Evolutionary conservation across 2,329 filamentous ascomycete species (phyloP).

Genomic region (Pseudogymnoascus sp.): DNA sequence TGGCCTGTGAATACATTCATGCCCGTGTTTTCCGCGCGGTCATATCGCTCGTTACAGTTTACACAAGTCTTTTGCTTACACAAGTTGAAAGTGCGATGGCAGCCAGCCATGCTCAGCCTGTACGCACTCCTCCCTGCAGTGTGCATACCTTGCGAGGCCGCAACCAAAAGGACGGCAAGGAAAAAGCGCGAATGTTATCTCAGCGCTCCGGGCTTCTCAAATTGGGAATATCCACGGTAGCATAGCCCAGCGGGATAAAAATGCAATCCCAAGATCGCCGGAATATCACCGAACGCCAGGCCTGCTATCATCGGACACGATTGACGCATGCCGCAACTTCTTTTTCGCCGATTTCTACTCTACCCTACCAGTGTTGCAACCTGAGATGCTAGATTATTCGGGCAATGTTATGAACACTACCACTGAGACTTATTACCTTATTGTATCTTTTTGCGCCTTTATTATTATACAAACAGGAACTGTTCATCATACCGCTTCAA

Average conservation of each 20-base stretch:
- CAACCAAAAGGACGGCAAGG: not conserved
- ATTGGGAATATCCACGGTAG: slow-evolving; percentile 3
- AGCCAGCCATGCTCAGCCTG: slow-evolving; percentile 11
- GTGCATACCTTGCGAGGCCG: not conserved
- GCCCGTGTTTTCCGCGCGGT: too few species aligned
- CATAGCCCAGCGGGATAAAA: slow-evolving; percentile 4
- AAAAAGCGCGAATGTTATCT: slow-evolving; percentile 1
- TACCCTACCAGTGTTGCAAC: not conserved
- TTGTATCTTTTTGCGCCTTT: slow-evolving; percentile 7
- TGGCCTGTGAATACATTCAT: too few species aligned
- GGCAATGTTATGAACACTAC: not conserved
- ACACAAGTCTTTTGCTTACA: too few species aligned
- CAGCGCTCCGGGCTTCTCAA: not conserved
- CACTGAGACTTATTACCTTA: slow-evolving; percentile 8
- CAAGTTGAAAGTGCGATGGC: slow-evolving; percentile 7
- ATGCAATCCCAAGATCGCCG: not conserved
- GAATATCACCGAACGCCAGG: not conserved
- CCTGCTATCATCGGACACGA: not conserved
- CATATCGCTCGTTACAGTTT: too few species aligned
- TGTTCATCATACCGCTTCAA: slow-evolving; percentile 1
- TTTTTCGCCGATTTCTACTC: slow-evolving; percentile 3
- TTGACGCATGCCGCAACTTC: not conserved
- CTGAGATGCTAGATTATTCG: slow-evolving; percentile 2
- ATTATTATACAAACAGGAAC: slow-evolving; percentile 4
- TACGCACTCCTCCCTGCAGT: slow-evolving; percentile 1